Evolutionary conservation across 2,329 filamentous ascomycete species (phyloP), one percentile per base, ranked within the genome.

Genomic region (Penicillium hordei): DNA sequence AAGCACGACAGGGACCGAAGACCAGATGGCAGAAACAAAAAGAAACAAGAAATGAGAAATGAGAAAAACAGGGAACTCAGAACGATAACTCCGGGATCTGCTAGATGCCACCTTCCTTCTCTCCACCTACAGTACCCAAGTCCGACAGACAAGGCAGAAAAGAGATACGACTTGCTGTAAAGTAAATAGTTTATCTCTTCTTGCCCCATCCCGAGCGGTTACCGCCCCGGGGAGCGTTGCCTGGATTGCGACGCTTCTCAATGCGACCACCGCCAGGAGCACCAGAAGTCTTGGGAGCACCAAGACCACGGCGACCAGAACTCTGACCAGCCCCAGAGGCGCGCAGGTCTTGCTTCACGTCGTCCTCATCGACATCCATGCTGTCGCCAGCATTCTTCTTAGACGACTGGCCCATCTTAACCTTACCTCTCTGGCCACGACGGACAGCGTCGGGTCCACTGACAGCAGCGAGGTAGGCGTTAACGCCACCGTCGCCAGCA

Each of bases 381-480:
- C 71, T 72, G 39, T 72, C 73, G 39, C 77, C 75, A 58, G 65
- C 68, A 59, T 62, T 74, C 60, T 72, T 68, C 45, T 66, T 70
- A 57, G 72, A 65, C 53, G 70, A 67, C 75, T 81, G 74, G 53
- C 81, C 82, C 68, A 87, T 84, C 75, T 85, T 86, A 60, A 87
- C 72, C 67, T 83, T 83, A 13, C 85, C 84, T 66, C 81, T 81
- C 68, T 85, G 83, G 36, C 84, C 84, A 33, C 82, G 76, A 58
- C 82, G 78, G 34, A 83, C 79, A 9, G 83, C 82, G 67, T 86
- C 82, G 25, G 82, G 81, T 23, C 85, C 83, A 55, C 81, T 82
- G 57, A 87, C 82, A 12, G 85, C 85, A 44, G 81, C 80, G 43
- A 86, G 79, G 67, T 87, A 86, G 27, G 84, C 84, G 66, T 86